A percentile compares a stretch with the other conserved stretches of the same genome.
Conservation (phyloP, 441 rosid species). For the Jatropha multifida region DNA sequence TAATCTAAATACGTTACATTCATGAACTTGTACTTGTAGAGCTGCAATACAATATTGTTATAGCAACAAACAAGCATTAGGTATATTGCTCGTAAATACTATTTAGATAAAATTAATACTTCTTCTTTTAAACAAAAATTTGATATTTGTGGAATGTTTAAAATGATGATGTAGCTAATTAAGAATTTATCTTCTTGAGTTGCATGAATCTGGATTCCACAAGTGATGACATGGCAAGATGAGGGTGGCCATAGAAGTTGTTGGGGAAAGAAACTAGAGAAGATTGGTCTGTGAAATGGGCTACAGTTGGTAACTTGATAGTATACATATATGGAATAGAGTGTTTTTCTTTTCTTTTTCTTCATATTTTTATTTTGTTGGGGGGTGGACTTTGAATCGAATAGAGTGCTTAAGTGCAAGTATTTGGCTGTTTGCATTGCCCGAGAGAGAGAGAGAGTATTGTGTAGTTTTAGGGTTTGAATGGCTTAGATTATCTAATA, state of each 20-base stretch:
- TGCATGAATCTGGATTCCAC: neutral
- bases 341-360: no score
- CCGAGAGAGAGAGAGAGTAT: no score
- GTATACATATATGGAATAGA: no score
- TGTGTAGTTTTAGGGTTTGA: slow-evolving; percentile 23
- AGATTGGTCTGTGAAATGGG: slow-evolving; percentile 74
- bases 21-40: neutral
- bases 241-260: slow-evolving; percentile 37
- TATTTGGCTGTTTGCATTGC: slow-evolving; percentile 5
- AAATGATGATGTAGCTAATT: no score
- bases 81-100: neutral
- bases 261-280: slow-evolving; percentile 48
- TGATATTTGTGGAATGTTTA: no score
- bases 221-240: slow-evolving; percentile 33
- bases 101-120: no score
- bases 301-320: slow-evolving; percentile 41
- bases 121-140: no score
- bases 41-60: neutral
- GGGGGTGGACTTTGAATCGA: slow-evolving; percentile 22
- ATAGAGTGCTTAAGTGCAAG: slow-evolving; percentile 39
- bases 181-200: no score
- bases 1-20: no score
- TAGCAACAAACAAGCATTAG: neutral
- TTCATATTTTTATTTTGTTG: no score
- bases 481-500: slow-evolving; percentile 19